A percentile compares a stretch with the other conserved stretches of the same genome.
Conservation (phyloP, 129 eudicot genomes). For the Tagetes erecta region DNA sequence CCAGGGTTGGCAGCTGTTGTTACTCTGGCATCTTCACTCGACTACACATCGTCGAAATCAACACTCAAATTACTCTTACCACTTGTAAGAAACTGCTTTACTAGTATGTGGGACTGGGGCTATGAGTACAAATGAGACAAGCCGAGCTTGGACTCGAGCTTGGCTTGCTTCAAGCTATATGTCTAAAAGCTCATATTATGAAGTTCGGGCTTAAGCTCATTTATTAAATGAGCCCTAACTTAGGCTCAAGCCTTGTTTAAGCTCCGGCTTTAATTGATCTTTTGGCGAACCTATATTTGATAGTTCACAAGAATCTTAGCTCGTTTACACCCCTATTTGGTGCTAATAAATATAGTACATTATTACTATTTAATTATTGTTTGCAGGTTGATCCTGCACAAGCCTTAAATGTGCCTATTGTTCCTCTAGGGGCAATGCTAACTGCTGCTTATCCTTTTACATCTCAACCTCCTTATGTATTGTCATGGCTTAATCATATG, state of each 20-base stretch:
- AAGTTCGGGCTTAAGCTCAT: not conserved
- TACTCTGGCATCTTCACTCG: slow-evolving; percentile 94
- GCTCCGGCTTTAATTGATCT: no score
- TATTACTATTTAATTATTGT: slow-evolving; percentile 4
- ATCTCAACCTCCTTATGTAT: slow-evolving; percentile 77
- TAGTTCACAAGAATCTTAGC: not conserved
- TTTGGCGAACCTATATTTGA: no score
- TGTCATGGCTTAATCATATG: slow-evolving; percentile 78
- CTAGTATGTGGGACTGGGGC: not conserved
- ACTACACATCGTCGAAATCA: slow-evolving; percentile 81
- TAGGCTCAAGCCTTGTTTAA: no score
- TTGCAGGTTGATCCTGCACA: slow-evolving; percentile 93
- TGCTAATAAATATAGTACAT: not conserved
- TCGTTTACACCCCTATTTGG: not conserved
- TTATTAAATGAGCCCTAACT: no score
- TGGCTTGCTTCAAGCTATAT: not conserved
- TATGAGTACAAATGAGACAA: not conserved
- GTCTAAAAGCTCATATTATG: not conserved
- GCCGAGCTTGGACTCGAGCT: not conserved
- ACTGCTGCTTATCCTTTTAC: slow-evolving; percentile 84
- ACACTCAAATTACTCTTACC: slow-evolving; percentile 82
- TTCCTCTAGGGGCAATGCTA: slow-evolving; percentile 88
- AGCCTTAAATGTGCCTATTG: slow-evolving; percentile 83
- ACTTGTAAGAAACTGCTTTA: slow-evolving; percentile 57
- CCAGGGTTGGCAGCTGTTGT: slow-evolving; percentile 77